Evolutionary conservation across 78 protist species (phyloP).

Genomic region (Dictyostelium capitatum): DNA sequence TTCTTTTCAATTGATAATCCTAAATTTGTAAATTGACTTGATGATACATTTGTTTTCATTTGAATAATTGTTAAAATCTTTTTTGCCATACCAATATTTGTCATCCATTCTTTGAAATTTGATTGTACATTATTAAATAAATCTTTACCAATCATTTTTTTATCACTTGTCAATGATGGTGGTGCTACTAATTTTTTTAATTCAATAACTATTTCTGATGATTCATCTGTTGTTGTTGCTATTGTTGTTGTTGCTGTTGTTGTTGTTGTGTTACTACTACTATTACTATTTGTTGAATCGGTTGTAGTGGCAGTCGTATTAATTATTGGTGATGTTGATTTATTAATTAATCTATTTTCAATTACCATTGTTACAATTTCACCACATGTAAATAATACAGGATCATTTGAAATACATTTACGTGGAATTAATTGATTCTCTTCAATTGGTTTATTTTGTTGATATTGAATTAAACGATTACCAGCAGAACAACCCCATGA

Average conservation of each 20-base stretch:
- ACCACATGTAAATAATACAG: slow-evolving; percentile 38
- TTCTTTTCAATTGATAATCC: slow-evolving; percentile 25
- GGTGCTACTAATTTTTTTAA: slow-evolving; percentile 18
- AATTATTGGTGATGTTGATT: background rate
- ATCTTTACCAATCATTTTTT: slow-evolving; percentile 8
- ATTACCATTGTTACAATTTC: slow-evolving; percentile 38
- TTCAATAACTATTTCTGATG: background rate
- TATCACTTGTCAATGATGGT: slow-evolving; percentile 33
- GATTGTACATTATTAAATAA: slow-evolving; percentile 21
- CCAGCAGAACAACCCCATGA: slow-evolving; percentile 65
- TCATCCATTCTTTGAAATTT: slow-evolving; percentile 14
- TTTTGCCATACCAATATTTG: background rate
- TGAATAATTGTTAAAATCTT: slow-evolving; percentile 13
- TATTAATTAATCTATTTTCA: background rate
- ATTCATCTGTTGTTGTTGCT: background rate
- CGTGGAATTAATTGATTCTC: slow-evolving; percentile 41
- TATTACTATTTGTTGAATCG: background rate
- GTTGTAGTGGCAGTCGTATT: background rate
- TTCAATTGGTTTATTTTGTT: background rate
- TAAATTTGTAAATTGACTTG: background rate
- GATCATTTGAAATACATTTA: background rate
- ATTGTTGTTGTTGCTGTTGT: background rate
- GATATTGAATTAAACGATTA: background rate
- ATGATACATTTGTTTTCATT: background rate
- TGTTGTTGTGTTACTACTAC: background rate